Base-by-base conservation (phyloP, 2,329 filamentous ascomycete genomes). In the Microcera coccophila region DNA sequence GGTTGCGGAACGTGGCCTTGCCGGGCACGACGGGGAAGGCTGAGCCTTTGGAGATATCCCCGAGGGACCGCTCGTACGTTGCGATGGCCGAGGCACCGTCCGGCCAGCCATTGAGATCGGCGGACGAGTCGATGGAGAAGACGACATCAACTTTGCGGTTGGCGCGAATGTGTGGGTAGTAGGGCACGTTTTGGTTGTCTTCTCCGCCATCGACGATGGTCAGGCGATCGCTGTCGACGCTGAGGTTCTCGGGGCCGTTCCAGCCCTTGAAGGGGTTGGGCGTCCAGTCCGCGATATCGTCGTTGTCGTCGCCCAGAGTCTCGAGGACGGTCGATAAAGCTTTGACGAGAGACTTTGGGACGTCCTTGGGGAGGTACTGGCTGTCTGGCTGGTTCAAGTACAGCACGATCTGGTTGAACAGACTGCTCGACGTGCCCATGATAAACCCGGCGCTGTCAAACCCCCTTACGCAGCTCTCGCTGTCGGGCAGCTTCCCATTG, bases 161-260 rank as follows among this genome's bases (percentile, higher is more conserved):
- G 19, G 68, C 69, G 7, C 74, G 62, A 41, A 72, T 63, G 22
- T 72, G 86, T 2, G 69, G 87, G 61, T 89, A 79, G 7, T 91
- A 73, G 5, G 88, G 88, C 36, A 94, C 77, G 62, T 93, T 93
- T 58, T 94, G 85, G 2, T 78, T 63, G 63, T 93, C 87, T 60
- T 87, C 80, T 18, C 88, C 87, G 28, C 88, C 88, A 53, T 94
- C 88, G 11, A 91, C 87, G 3, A 94, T 74, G 3, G 83, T 86
- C 11, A 94, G 76, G 11, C 70, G 62, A 7, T 73, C 66, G 2
- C 69, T 18, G 69, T 76, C 22, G 62, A 66, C 56, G 48, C 64
- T 64, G 7, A 68, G 57, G 54, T 69, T 69, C 44, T 78, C 52
- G 64, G 38, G 59, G 2, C 66, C 53, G 55, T 79, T 75, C 66